Evolutionary conservation across 345 rosid genomes (phyloP), one percentile per base, ranked within the genome.

Genomic region (Orychophragmus violaceus): DNA sequence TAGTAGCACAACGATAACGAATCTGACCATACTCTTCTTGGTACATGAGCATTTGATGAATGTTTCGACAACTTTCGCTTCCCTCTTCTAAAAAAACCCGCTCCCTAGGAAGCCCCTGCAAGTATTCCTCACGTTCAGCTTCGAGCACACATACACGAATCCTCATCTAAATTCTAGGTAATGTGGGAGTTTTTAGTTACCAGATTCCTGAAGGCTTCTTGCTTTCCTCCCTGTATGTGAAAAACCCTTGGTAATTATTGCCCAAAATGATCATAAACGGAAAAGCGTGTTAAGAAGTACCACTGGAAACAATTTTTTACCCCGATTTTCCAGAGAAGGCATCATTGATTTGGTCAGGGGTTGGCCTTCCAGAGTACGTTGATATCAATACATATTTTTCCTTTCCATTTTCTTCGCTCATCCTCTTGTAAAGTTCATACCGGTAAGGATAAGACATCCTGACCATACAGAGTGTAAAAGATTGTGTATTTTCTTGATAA

Each of bases 351-450:
- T 92, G 87, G 61, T 92, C 91, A 8, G 68, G 66, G 55, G 66
- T 81, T 30, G 98, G 97, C 72, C 75, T 82, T 58, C 78, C 80
- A 21, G 76, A 35, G 78, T 83, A 87, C 1, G 85, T 70, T 24
- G 88, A 79, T 52, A 92, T 63, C 68, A 86, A 36, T 7, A 74
- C 59, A 23, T 91, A 91, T 76, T 87, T 82, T 61, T 91, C 98
- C 75, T 61, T 79, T 18, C 85, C 77, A 7, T 80, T 64, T 46
- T 82, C 64, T 70, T 73, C 81, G 9, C 68, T 86, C 59, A 92
- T 82, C 64, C 97, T 83, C 80, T 84, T 90, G 76, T 86, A 90
- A 71, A 93, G 74, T 63, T 93, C 97, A 24, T 82, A 82, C 42
- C 60, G 80, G 64, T 77, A 64, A 0, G 87, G 90, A 42, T 85